Conservation (phyloP, 768 basidiomycete species). For the Xerocomellus chrysenteron region DNA sequence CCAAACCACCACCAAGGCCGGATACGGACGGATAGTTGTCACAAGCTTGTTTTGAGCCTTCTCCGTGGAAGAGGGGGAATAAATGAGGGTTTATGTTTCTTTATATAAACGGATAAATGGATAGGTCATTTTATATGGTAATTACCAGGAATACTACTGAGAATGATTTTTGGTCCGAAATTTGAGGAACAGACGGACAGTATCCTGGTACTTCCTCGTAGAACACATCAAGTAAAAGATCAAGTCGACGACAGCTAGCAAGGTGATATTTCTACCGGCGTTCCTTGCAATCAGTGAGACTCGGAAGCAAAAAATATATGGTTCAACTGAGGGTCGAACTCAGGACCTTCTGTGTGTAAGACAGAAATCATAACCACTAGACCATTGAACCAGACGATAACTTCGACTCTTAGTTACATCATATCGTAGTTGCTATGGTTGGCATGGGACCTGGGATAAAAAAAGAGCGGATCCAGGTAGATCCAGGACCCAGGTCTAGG, state of each 20-base stretch:
- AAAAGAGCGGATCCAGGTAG: neutral
- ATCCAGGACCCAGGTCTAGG: neutral
- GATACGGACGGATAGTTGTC: neutral
- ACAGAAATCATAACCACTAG: constrained; percentile 62
- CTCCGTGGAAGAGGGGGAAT: neutral
- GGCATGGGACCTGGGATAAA: neutral
- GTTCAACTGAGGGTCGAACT: constrained; percentile 44
- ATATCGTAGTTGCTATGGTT: neutral
- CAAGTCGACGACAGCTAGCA: too few species aligned
- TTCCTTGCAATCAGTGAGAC: neutral
- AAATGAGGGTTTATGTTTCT: neutral
- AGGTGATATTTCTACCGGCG: neutral
- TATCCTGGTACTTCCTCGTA: neutral
- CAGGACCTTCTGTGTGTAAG: constrained; percentile 44
- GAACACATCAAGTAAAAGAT: neutral
- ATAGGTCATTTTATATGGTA: neutral
- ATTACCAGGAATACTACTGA: neutral
- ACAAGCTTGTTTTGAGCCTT: neutral
- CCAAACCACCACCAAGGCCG: neutral
- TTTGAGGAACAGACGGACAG: neutral
- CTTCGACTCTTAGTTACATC: rapidly evolving
- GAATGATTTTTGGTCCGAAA: constrained; percentile 1
- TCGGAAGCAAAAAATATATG: constrained; percentile 38
- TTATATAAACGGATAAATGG: neutral
- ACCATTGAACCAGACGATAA: constrained; percentile 45